phyloP scores from a whole-genome alignment of 73 alveolate species.

The Uronychia binucleata region DNA sequence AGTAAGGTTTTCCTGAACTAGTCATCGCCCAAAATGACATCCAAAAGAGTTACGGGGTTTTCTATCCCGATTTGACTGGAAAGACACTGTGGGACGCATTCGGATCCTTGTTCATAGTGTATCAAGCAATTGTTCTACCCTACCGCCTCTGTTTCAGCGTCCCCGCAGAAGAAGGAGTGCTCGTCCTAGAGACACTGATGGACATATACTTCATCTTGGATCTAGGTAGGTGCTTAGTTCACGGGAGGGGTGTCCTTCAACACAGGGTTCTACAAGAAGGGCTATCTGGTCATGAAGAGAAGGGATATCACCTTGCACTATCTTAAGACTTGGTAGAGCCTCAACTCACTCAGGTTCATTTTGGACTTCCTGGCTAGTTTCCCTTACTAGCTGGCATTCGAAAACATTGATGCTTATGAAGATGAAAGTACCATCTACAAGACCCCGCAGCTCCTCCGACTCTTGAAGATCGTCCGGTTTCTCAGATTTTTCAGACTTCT shows the following conservation, averaged over 20 bases:
- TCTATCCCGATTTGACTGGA: slow-evolving; percentile 55
- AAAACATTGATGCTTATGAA: neutral
- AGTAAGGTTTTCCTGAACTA: neutral
- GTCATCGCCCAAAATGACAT: neutral
- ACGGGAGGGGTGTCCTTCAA: slow-evolving; percentile 20
- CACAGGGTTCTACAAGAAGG: slow-evolving; percentile 67
- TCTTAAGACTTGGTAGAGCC: slow-evolving; percentile 38
- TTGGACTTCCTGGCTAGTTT: slow-evolving; percentile 32
- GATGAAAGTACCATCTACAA: slow-evolving; percentile 16
- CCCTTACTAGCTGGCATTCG: slow-evolving; percentile 37
- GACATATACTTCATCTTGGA: slow-evolving; percentile 47
- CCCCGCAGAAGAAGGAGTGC: slow-evolving; percentile 30
- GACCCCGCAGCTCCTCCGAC: slow-evolving; percentile 56
- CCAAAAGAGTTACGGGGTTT: neutral
- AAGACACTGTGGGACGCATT: slow-evolving; percentile 56
- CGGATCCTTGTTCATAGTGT: slow-evolving; percentile 30
- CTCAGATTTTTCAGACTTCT: slow-evolving; percentile 49
- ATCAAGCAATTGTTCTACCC: slow-evolving; percentile 50
- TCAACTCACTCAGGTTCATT: no score
- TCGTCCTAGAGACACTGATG: slow-evolving; percentile 30
- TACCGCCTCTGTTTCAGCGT: slow-evolving; percentile 53
- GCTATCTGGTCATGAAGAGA: slow-evolving; percentile 62
- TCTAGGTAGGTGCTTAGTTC: neutral
- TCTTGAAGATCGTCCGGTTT: slow-evolving; percentile 39
- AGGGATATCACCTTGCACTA: slow-evolving; percentile 37